These are phyloP conservation scores for maize (Zea mays) DNA, from an alignment of 176 grass and related monocot genomes.

Conservation along the genomic window Zm-B73-REFERENCE-NAM-5.0 NC_050102.1:37861501-37862000, in stretches of 20 bases:
- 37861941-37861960: neutral
- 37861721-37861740: neutral
- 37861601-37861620: neutral
- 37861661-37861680: neutral
- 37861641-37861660: neutral
- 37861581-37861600: neutral
- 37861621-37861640: too few relatives aligned
- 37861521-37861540: neutral
- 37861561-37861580: neutral
- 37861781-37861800: constrained; percentile 20
- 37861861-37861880: neutral
- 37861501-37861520: neutral
- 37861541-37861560: neutral
- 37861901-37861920: neutral
- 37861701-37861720: neutral
- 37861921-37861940: neutral
- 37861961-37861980: neutral
- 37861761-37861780: neutral
- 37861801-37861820: neutral
- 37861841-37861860: neutral
- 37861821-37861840: neutral
- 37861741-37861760: neutral
- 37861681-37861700: neutral
- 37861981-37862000: constrained; percentile 6
- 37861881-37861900: neutral